Base-by-base conservation (phyloP, 371 early-diverging fungal species). In the Mortierella sp. region DNA sequence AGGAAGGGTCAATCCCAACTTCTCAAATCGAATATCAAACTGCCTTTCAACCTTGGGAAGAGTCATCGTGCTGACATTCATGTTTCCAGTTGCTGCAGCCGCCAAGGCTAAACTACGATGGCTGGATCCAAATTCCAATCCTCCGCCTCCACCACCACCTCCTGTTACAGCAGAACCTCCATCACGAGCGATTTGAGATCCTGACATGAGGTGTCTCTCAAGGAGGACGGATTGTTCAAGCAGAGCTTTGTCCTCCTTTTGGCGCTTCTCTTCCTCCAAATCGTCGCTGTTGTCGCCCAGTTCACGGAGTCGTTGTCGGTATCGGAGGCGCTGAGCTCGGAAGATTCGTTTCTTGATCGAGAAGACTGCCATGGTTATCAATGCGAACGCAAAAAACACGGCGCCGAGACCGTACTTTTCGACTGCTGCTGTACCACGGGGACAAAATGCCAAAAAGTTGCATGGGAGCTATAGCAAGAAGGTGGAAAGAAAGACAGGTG, bases 1-100 rank as follows among this genome's bases (percentile, higher is more conserved):
- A 3, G 92, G 91, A 1, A 94, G 81, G 21, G 73, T 83, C 42
- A 94, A 83, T 2, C 92, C 91, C 26, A 94, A 73, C 58, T 91
- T 81, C 31, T 90, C 90, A 78, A 94, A 94, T 60, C 90, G 84
- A 78, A 92, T 89, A 65, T 93, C 90, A 75, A 91, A 90, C 0
- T 79, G 83, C 50, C 80, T 75, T 55, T 81, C 87, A 8, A 79
- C 82, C 7, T 80, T 79, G 26, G 86, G 80, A 31, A 85, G 75
- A 24, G 74, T 80, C 80, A 81, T 82, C 8, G 80, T 78, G 65
- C 81, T 83, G 28, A 58, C 84, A 58, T 84, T 81, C 81, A 73
- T 81, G n/a, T 84, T 80, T 34, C 78, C 78, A 42, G 77, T 72
- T 10, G 78, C 80, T 14, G 78, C 75, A 3, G 65, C 78, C 6